Conservation (phyloP, 2,329 filamentous ascomycete species). For the Paecilomyces formosus region DNA sequence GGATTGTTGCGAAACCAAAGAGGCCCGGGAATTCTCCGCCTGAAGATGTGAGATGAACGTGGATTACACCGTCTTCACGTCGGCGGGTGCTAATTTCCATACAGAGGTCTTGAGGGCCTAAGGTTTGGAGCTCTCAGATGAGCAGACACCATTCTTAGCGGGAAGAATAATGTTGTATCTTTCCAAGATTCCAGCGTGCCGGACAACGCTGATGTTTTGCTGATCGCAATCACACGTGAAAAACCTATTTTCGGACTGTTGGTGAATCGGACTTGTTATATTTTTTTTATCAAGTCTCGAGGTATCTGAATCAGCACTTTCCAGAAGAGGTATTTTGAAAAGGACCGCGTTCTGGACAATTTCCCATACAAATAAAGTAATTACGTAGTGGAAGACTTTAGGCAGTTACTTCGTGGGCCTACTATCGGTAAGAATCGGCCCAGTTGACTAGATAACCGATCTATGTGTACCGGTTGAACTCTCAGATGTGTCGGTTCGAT, state of each 20-base stretch:
- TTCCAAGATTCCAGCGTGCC: too few species aligned
- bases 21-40: background rate
- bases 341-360: background rate
- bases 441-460: background rate
- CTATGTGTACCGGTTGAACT: background rate
- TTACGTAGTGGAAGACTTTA: background rate
- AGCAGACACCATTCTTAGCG: background rate
- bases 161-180: too few species aligned
- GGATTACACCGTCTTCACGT: background rate
- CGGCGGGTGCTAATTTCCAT: background rate
- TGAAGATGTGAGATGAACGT: background rate
- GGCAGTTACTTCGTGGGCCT: background rate
- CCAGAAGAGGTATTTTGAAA: background rate
- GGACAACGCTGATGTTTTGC: background rate
- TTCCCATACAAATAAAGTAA: background rate
- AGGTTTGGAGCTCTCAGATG: background rate
- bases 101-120: background rate
- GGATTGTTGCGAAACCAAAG: background rate
- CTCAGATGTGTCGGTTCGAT: background rate
- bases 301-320: background rate
- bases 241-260: background rate
- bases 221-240: background rate
- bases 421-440: background rate
- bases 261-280: background rate
- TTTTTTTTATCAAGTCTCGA: background rate